Percentiles rank a stretch among this genome's conserved stretches.
phyloP scores from a whole-genome alignment of 164 flowering plant species.

The Pachysandra terminalis region DNA sequence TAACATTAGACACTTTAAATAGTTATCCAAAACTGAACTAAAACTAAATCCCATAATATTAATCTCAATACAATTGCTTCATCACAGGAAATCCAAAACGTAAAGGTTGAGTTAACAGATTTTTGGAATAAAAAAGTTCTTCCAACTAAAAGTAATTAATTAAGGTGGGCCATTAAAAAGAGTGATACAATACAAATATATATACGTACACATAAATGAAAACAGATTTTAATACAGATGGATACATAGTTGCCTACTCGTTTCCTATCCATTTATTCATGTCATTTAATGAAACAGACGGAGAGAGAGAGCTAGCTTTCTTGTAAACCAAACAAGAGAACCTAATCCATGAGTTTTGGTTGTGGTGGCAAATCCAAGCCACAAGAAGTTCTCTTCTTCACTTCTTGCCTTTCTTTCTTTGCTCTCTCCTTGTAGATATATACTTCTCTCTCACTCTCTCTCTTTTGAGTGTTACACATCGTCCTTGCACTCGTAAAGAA shows the following conservation, averaged over 20 bases:
- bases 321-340: slow-evolving; percentile 33
- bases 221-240: background rate
- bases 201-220: no score
- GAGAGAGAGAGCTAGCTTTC: slow-evolving; percentile 26
- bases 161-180: background rate
- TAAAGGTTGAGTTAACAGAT: no score
- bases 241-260: slow-evolving; percentile 25
- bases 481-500: slow-evolving; percentile 14
- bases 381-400: no score
- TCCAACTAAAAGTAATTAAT: background rate
- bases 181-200: background rate
- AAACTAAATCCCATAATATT: no score
- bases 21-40: slow-evolving; percentile 33
- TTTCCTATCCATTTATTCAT: slow-evolving; percentile 30
- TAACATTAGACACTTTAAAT: no score
- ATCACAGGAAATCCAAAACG: no score
- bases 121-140: background rate
- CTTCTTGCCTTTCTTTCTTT: background rate
- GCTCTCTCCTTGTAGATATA: background rate
- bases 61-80: no score
- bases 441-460: slow-evolving; percentile 12
- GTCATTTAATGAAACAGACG: slow-evolving; percentile 25
- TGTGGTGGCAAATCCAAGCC: slow-evolving; percentile 18
- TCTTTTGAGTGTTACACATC: slow-evolving; percentile 14
- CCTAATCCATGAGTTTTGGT: slow-evolving; percentile 14